phyloP scores from a whole-genome alignment of 2,329 filamentous ascomycete genomes.

The Paecilomyces sp. region DNA sequence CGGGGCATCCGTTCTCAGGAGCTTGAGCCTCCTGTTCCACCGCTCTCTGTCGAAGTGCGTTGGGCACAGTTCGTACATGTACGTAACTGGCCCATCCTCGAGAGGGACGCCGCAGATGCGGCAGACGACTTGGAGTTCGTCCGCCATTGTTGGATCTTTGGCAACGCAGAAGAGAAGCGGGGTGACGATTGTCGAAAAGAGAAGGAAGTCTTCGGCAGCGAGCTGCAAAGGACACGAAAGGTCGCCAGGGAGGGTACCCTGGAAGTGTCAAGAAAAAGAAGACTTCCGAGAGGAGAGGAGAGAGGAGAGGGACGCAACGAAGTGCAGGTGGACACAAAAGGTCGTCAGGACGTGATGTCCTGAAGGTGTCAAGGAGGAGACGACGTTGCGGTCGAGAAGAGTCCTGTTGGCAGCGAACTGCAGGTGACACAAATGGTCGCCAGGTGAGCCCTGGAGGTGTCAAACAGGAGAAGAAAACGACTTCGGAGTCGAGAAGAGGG shows the following conservation, averaged over 20 bases:
- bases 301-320: no score
- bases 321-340: no score
- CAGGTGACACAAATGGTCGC: no score
- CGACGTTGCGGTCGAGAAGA: no score
- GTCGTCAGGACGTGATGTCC: no score
- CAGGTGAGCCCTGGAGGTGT: no score
- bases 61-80: background rate
- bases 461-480: no score
- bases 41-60: background rate
- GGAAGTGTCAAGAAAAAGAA: no score
- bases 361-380: no score
- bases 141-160: background rate
- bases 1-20: background rate
- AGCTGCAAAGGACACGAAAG: background rate
- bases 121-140: background rate
- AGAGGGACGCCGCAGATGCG: background rate
- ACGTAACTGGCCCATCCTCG: background rate
- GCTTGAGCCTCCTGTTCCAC: background rate
- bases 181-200: background rate
- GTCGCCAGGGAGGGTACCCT: background rate
- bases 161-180: background rate
- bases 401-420: no score
- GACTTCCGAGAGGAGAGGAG: no score
- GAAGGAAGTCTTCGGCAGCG: background rate
- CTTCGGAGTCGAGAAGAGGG: background rate